Evolutionary conservation across 352 stramenopile genomes (phyloP), one percentile per base, ranked within the genome.

Genomic region (Phytophthora pinifolia): DNA sequence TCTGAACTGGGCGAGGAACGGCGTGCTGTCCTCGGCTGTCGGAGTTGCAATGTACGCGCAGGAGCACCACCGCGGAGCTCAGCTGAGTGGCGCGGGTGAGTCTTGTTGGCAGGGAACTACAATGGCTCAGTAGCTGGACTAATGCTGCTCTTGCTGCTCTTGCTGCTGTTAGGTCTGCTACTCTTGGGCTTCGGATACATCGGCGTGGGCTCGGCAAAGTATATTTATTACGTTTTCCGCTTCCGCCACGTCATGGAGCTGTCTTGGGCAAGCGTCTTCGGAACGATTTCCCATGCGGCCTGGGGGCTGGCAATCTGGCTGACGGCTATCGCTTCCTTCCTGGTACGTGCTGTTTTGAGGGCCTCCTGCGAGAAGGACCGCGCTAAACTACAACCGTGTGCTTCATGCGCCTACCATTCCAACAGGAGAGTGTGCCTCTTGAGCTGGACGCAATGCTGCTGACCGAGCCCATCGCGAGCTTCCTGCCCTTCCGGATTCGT

Each of bases 161-260:
- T 58, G 39, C 54, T 22, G 38, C 15, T 49, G 13, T 22, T 25
- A 86, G 76, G 80, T 2, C 59, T 92, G 46, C 65, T 94, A 65
- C 63, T 94, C 10, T 66, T 94, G 34, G 82, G 84, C 55, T 94
- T 94, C 56, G 84, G 84, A 48, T 94, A 92, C 68, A 92, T 94
- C 70, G 84, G 84, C 48, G 84, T 92, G 42, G 84, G 84, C 47
- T 92, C 82, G 34, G 72, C 77, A 56, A 94, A 94, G 76, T 94
- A 94, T 76, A 90, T 94, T 71, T 91, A 89, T 74, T 94, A 94
- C 66, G 89, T 94, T 59, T 68, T 92, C 54, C 84, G 84, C 55
- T 94, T 91, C 66, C 82, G 84, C 55, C 78, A 92, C 46, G 71
- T 91, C 35, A 94, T 94, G 84, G 82, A 91, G 67, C 72, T 92